phyloP scores from a whole-genome alignment of 306 rosid genomes.

The Castanea crenata region DNA sequence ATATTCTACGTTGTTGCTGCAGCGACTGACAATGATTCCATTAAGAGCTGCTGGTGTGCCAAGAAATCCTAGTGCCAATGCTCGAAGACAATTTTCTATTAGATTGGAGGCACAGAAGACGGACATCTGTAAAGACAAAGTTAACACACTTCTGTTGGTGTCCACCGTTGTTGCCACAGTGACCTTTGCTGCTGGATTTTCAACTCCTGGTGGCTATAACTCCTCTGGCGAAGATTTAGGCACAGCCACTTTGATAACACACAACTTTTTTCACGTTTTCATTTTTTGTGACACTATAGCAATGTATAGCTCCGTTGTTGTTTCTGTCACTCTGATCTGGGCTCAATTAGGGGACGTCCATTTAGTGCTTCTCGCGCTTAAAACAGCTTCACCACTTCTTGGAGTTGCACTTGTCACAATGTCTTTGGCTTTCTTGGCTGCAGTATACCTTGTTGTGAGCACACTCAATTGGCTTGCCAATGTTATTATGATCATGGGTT shows the following conservation, averaged over 20 bases:
- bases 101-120: too few relatives aligned
- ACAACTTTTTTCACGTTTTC: slow-evolving; percentile 15
- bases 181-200: slow-evolving; percentile 37
- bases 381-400: slow-evolving; percentile 16
- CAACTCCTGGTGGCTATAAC: slow-evolving; percentile 14
- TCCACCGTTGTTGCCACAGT: slow-evolving; percentile 29
- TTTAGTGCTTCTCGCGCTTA: neutral
- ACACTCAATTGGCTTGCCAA: slow-evolving; percentile 20
- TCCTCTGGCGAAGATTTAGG: slow-evolving; percentile 11
- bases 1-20: neutral
- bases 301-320: neutral
- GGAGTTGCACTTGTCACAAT: slow-evolving; percentile 24
- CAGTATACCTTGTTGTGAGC: slow-evolving; percentile 23
- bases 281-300: slow-evolving; percentile 21
- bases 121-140: slow-evolving; percentile 5
- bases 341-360: slow-evolving; percentile 21
- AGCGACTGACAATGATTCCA: slow-evolving; percentile 19
- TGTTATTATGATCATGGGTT: neutral
- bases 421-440: slow-evolving; percentile 32
- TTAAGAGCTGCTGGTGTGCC: slow-evolving; percentile 6
- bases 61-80: neutral
- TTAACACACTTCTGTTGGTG: slow-evolving; percentile 24
- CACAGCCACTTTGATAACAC: slow-evolving; percentile 3
- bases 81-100: too few relatives aligned
- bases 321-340: slow-evolving; percentile 33